Evolutionary conservation across 768 basidiomycete genomes (phyloP).

Genomic region (Lactarius hatsudake): DNA sequence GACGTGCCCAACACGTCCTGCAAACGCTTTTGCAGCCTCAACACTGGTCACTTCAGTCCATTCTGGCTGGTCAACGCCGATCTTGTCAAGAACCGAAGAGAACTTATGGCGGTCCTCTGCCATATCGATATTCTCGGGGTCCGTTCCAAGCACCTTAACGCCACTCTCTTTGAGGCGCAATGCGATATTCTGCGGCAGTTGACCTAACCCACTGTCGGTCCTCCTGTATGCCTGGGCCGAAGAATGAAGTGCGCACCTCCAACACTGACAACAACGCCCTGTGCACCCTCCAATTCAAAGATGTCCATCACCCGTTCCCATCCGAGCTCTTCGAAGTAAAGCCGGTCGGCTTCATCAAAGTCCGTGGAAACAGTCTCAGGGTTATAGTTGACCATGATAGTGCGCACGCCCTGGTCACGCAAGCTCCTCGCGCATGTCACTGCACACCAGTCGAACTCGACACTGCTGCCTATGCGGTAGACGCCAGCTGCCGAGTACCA

Average conservation of each 20-base stretch:
- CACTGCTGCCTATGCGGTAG: constrained; percentile 96
- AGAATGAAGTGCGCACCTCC: constrained; percentile 62
- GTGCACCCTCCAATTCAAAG: constrained; percentile 90
- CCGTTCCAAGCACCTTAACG: constrained; percentile 93
- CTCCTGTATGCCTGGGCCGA: not conserved
- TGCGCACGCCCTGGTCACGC: constrained; percentile 87
- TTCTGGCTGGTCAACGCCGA: constrained; percentile 95
- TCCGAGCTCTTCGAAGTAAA: constrained; percentile 98
- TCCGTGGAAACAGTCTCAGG: constrained; percentile 99
- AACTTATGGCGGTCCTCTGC: constrained; percentile 99
- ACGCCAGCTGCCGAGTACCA: constrained; percentile 98
- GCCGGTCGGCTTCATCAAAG: constrained; percentile 97
- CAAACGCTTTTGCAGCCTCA: constrained; percentile 89
- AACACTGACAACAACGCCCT: constrained; percentile 94
- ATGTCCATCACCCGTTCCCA: constrained; percentile 99
- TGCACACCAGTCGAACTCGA: constrained; percentile 99
- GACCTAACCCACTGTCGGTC: constrained; percentile 49
- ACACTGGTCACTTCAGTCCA: constrained; percentile 91
- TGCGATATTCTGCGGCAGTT: constrained; percentile 98
- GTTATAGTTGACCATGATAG: constrained; percentile 99
- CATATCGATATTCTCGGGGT: constrained; percentile 91
- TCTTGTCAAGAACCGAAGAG: constrained; percentile 91
- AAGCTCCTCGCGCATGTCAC: constrained; percentile 95
- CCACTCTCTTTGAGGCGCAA: constrained; percentile 87
- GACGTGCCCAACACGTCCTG: constrained; percentile 74